Conservation (phyloP, 768 basidiomycete genomes). For the Amanita muscaria region DNA sequence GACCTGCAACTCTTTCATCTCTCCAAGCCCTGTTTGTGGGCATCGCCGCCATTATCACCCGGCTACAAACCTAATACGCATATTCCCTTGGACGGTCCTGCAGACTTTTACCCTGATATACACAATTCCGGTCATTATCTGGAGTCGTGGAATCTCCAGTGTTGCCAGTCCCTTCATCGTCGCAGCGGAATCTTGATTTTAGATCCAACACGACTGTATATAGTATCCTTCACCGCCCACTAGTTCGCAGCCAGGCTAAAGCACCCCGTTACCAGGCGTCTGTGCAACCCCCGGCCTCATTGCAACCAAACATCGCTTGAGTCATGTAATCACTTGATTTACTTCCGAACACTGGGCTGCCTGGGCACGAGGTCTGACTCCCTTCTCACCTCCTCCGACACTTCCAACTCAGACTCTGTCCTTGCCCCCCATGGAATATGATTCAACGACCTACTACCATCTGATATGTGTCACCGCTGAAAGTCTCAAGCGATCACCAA, state of each 20-base stretch:
- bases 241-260: constrained; percentile 19
- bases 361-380: constrained; percentile 22
- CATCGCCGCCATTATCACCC: neutral
- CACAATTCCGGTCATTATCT: neutral
- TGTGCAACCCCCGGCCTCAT: constrained; percentile 1
- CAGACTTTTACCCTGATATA: neutral
- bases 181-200: neutral
- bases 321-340: constrained; percentile 19
- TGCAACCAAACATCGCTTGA: neutral
- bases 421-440: constrained; percentile 27
- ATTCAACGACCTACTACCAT: constrained; percentile 8
- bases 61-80: neutral
- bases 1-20: neutral
- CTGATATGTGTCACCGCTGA: constrained; percentile 50
- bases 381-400: constrained; percentile 35
- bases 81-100: neutral
- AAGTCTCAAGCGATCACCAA: constrained; percentile 27
- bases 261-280: constrained; percentile 16
- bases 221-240: constrained; percentile 22
- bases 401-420: constrained; percentile 27
- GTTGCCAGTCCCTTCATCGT: neutral
- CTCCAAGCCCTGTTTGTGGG: neutral
- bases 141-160: neutral
- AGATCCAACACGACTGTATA: neutral
- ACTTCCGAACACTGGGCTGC: constrained; percentile 21